Percentiles rank a stretch among this genome's conserved stretches.
Conservation (phyloP, 441 rosid genomes). For the Adansonia grandidieri region DNA sequence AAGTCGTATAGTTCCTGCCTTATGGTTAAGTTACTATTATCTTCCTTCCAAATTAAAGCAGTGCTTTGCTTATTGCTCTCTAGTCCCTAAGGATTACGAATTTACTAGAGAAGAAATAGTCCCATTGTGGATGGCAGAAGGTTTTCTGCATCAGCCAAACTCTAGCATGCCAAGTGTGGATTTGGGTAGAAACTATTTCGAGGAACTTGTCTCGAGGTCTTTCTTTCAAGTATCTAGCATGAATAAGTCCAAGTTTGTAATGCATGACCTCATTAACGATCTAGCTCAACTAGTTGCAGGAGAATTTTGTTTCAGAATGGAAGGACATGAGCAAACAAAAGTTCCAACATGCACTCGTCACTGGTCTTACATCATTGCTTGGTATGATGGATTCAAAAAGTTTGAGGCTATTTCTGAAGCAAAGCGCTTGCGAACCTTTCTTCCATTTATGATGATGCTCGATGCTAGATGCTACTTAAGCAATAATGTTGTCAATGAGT, state of each 20-base stretch:
- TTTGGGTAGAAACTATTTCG: conserved; percentile 20
- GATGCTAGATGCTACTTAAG: neutral
- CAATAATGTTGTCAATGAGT: neutral
- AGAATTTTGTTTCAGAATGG: neutral
- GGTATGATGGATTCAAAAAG: neutral
- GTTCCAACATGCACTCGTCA: neutral
- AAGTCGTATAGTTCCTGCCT: neutral
- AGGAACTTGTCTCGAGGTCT: conserved; percentile 12
- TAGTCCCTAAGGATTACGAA: conserved; percentile 30
- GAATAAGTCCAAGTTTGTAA: neutral
- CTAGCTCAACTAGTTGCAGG: conserved; percentile 16
- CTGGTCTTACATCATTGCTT: neutral
- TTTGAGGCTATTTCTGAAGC: neutral
- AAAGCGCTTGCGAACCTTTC: neutral
- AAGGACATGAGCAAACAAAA: neutral
- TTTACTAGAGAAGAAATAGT: conserved; percentile 13
- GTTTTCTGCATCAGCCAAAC: conserved; percentile 7
- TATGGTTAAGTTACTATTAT: conserved; percentile 19
- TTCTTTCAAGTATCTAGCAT: conserved; percentile 16
- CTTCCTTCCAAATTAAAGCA: neutral
- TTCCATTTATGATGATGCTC: neutral
- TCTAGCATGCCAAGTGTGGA: neutral
- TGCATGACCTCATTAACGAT: conserved; percentile 29
- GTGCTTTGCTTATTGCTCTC: conserved; percentile 23
- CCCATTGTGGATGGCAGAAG: conserved; percentile 32